Evolutionary conservation across 768 basidiomycete genomes (phyloP), one percentile per base, ranked within the genome.

Genomic region (Lentinula raphanica): DNA sequence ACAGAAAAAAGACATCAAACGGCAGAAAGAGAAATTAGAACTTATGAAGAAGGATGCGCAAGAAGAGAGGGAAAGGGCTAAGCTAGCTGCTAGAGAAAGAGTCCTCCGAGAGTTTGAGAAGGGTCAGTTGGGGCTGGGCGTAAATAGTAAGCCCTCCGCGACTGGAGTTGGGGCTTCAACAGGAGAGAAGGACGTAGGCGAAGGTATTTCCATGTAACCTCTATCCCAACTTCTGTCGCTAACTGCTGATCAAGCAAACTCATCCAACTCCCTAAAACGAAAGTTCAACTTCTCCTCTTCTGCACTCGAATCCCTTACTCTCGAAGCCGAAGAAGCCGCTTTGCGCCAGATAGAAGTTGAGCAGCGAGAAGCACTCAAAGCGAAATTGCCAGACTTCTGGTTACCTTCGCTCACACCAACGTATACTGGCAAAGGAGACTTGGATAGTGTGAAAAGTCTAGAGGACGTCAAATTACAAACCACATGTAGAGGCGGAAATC

Each of bases 381-480:
- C 84, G 59, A 97, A 98, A 70, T 80, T 98, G 2, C 94, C 97
- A 2, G 94, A 97, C 65, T 99, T 97, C 69, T 99, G 97, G 97
- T 78, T 99, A 38, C 94, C 94, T 2, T 94, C 91, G 0, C 73
- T 98, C 25, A 94, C 95, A 0, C 95, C 95, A 0, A 95, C 82
- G 45, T 84, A 90, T 71, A 74, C 82, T 23, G 77, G 88, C 31
- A 77, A 67, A 49, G 85, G 85, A 0, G 79, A 78, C 9, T 87
- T 86, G 1, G 78, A 76, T 28, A 87, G 87, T 5, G 71, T 94
- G 42, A 78, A 76, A 27, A 87, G 87, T 3, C 71, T 94, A 42
- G 79, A 81, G 63, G 92, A 94, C 64, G 80, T 94, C 32, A 94
- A 94, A 71, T 72, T 94, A 29, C 89, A 92, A 65, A 93, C 96